phyloP scores from a whole-genome alignment of 495 filamentous ascomycete species.

The Penicillium mononematosum region DNA sequence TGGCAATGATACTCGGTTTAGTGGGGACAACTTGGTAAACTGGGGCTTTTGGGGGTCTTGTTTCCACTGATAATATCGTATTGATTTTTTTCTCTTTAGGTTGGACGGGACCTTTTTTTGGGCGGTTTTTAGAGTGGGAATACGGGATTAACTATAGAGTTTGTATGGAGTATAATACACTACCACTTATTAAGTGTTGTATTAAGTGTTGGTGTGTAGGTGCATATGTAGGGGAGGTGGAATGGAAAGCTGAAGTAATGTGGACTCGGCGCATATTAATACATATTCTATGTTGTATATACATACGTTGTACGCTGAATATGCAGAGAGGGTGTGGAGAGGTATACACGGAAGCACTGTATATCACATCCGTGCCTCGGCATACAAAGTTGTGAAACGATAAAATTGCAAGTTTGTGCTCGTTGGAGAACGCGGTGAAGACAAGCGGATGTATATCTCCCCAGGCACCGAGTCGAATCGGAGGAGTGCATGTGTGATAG shows the following conservation, averaged over 20 bases:
- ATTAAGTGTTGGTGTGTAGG: not conserved
- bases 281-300: not conserved
- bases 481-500: conserved; percentile 8
- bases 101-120: not conserved
- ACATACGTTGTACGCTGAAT: not conserved
- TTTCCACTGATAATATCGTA: conserved; percentile 1
- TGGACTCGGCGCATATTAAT: conserved; percentile 2
- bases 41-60: conserved; percentile 3
- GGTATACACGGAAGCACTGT: conserved; percentile 2
- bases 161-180: not conserved
- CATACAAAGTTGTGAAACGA: conserved; percentile 3
- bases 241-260: not conserved
- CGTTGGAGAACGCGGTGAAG: conserved; percentile 8
- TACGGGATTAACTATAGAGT: not conserved
- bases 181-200: not conserved
- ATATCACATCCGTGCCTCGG: conserved; percentile 12
- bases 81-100: not conserved
- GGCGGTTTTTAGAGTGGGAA: not conserved
- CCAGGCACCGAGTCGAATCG: not conserved
- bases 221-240: conserved; percentile 1
- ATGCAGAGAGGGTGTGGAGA: not conserved
- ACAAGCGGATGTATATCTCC: not conserved
- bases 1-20: conserved; percentile 5
- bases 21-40: conserved; percentile 1
- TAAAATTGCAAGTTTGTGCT: not conserved